These are phyloP conservation scores for Arxiozyma telluris DNA, from an alignment of 1,139 yeast species.

Conservation along the genomic window DNA sequence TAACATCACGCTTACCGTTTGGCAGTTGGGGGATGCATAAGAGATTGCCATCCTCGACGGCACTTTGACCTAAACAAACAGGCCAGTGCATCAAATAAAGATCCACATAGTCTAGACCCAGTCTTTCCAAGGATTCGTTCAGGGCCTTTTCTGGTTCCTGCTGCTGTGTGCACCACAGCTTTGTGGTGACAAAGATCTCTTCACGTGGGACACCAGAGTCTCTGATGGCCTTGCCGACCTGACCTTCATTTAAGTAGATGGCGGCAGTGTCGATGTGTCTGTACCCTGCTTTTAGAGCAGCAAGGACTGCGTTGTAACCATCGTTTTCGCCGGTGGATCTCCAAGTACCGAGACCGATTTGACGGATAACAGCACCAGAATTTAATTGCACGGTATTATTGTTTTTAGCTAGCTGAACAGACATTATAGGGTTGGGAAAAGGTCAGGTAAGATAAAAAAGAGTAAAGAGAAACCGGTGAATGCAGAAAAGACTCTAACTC, in stretches of 20 bases:
- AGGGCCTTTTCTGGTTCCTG: constrained; percentile 51
- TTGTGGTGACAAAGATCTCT: constrained; percentile 71
- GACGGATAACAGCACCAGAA: constrained; percentile 59
- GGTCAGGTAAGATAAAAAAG: too few species aligned
- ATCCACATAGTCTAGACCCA: constrained; percentile 75
- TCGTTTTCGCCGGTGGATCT: constrained; percentile 52
- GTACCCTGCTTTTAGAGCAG: constrained; percentile 62
- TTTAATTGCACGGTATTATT: constrained; percentile 40
- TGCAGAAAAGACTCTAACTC: too few species aligned
- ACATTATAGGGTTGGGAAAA: too few species aligned
- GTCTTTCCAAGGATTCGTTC: constrained; percentile 51
- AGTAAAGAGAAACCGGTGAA: too few species aligned
- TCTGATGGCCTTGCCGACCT: constrained; percentile 58
- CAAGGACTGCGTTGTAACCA: constrained; percentile 48
- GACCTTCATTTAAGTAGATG: constrained; percentile 55
- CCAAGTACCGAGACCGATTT: constrained; percentile 77
- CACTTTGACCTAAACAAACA: constrained; percentile 41
- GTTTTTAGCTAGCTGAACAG: constrained; percentile 16
- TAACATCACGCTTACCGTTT: constrained; percentile 37
- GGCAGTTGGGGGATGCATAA: constrained; percentile 34
- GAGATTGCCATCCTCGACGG: constrained; percentile 32
- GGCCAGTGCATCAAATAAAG: constrained; percentile 89
- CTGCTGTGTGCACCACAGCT: constrained; percentile 65
- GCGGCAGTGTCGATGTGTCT: constrained; percentile 76
- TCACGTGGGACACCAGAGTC: constrained; percentile 63